Percentiles rank a stretch among this genome's conserved stretches.
Conservation (phyloP, 345 rosid genomes). For the Isatis tinctoria region DNA sequence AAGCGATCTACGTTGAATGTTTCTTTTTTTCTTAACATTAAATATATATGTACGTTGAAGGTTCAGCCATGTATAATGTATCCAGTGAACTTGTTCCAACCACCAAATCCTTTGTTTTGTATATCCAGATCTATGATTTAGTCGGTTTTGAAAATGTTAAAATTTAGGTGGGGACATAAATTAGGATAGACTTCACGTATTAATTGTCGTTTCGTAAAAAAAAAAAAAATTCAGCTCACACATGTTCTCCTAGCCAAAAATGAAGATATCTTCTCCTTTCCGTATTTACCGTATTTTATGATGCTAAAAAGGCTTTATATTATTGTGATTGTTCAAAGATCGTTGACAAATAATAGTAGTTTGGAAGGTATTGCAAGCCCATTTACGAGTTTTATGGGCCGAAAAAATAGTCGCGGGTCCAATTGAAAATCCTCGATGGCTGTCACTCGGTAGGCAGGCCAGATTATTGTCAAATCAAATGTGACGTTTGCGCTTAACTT, state of each 20-base stretch:
- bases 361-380: neutral
- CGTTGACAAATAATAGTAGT: neutral
- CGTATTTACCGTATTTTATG: neutral
- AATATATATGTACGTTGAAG: conserved; percentile 26
- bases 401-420: neutral
- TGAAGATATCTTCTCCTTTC: neutral
- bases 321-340: neutral
- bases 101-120: conserved; percentile 7
- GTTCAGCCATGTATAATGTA: conserved; percentile 14
- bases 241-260: neutral
- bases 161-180: conserved; percentile 9
- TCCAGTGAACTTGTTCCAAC: conserved; percentile 24
- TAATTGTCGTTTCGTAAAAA: neutral
- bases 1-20: neutral
- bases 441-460: neutral
- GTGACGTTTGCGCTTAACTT: neutral
- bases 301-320: neutral
- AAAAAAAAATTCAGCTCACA: neutral
- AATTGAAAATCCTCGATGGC: neutral
- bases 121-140: conserved; percentile 15
- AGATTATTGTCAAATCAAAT: neutral
- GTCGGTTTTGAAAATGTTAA: conserved; percentile 20
- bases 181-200: neutral
- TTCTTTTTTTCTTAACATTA: neutral
- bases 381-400: neutral